Percentiles rank a stretch among this genome's conserved stretches.
These are phyloP conservation scores for Hypoxylon rickii DNA, from an alignment of 495 filamentous ascomycete species.

Conservation along the genomic window DNA sequence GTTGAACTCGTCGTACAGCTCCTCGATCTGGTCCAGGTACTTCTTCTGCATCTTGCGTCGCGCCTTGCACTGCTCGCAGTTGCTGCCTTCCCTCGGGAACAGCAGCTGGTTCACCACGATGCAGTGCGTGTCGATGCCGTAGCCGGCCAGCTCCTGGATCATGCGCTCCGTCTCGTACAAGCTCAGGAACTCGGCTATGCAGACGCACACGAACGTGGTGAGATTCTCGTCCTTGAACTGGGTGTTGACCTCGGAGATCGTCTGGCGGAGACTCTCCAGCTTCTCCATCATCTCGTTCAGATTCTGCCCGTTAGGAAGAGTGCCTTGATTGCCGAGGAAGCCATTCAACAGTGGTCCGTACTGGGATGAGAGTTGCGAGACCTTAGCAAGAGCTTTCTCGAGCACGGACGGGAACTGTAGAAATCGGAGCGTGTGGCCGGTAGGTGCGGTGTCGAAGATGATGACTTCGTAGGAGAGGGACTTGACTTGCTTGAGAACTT, in stretches of 20 bases:
- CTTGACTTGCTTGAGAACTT: slow-evolving; percentile 99
- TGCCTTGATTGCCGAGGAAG: slow-evolving; percentile 80
- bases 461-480: slow-evolving; percentile 98
- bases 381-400: slow-evolving; percentile 95
- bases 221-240: slow-evolving; percentile 97
- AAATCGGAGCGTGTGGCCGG: slow-evolving; percentile 98
- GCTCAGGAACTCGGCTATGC: slow-evolving; percentile 95
- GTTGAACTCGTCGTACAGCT: slow-evolving; percentile 98
- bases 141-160: slow-evolving; percentile 96
- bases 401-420: slow-evolving; percentile 98
- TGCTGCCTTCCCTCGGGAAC: slow-evolving; percentile 83
- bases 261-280: slow-evolving; percentile 88
- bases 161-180: slow-evolving; percentile 99
- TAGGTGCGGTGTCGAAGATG: slow-evolving; percentile 98
- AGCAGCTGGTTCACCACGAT: slow-evolving; percentile 98
- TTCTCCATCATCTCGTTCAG: slow-evolving; percentile 90
- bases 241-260: slow-evolving; percentile 92
- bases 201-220: slow-evolving; percentile 98
- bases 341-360: slow-evolving; percentile 97
- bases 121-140: slow-evolving; percentile 92
- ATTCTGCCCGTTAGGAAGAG: slow-evolving; percentile 85
- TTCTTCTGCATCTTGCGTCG: slow-evolving; percentile 99
- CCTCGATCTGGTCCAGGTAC: slow-evolving; percentile 97
- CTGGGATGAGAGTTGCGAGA: slow-evolving; percentile 89
- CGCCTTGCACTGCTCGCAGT: slow-evolving; percentile 94